A percentile compares a stretch with the other conserved stretches of the same genome.
Evolutionary conservation across 306 rosid species (phyloP).

Genomic region (Comarum palustre): DNA sequence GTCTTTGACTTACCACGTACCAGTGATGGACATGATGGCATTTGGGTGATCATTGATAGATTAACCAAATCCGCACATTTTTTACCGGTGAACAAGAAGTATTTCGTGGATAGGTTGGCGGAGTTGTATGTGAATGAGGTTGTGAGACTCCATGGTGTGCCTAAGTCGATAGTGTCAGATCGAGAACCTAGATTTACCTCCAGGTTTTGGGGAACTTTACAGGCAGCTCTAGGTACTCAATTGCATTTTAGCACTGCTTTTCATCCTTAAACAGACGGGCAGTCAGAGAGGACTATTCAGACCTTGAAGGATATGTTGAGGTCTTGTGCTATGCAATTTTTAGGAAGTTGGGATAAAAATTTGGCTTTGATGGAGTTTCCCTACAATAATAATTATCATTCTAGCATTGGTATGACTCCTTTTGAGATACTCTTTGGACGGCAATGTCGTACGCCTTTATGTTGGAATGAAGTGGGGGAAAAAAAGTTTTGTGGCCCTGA

Average conservation of each 20-base stretch:
- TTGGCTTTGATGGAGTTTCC: not conserved
- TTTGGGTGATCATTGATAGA: too few relatives aligned
- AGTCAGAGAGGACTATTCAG: not conserved
- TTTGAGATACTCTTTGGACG: not conserved
- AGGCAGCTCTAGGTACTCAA: not conserved
- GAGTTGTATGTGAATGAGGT: too few relatives aligned
- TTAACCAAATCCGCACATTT: not conserved
- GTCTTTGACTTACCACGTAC: not conserved
- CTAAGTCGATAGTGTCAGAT: not conserved
- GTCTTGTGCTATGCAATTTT: not conserved
- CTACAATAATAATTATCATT: not conserved
- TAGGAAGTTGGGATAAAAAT: not conserved
- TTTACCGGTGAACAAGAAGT: not conserved
- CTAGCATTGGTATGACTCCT: not conserved
- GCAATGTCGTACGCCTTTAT: not conserved
- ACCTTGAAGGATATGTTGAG: not conserved
- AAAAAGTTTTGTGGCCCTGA: too few relatives aligned
- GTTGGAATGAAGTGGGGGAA: not conserved
- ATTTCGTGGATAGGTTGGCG: fast-evolving
- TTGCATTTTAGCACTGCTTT: not conserved
- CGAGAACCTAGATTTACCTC: not conserved
- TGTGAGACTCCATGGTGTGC: not conserved
- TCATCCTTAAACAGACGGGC: not conserved
- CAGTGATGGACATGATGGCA: not conserved
- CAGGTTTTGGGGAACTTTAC: not conserved